These are phyloP conservation scores for Mycothermus thermophilus DNA, from an alignment of 495 filamentous ascomycete species.

Conservation along the genomic window DNA sequence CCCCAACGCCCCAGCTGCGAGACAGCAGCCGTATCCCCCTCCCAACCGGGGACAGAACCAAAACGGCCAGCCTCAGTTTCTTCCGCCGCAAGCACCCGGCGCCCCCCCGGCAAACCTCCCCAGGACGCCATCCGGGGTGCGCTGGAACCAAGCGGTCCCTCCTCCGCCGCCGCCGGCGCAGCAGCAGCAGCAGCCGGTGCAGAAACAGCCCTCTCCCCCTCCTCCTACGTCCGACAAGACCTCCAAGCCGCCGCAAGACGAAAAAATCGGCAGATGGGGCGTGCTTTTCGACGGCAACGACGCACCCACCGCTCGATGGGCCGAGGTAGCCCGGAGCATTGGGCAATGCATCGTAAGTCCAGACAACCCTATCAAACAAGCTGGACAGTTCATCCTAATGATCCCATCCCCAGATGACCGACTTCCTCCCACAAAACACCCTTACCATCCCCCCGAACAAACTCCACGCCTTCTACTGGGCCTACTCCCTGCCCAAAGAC, in stretches of 20 bases:
- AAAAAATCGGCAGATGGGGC: too few relatives aligned
- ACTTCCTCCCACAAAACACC: conserved; percentile 56
- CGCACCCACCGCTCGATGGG: conserved; percentile 51
- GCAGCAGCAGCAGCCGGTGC: not conserved
- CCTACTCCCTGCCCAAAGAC: conserved; percentile 43
- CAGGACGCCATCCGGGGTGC: not conserved
- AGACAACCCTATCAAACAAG: too few relatives aligned
- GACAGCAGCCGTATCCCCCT: too few relatives aligned
- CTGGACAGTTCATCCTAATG: not conserved
- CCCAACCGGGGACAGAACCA: too few relatives aligned
- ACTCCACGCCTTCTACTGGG: conserved; percentile 64
- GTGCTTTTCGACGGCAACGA: conserved; percentile 57
- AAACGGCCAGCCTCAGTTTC: too few relatives aligned
- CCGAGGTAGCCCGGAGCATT: conserved; percentile 60
- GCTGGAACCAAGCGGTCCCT: conserved; percentile 1
- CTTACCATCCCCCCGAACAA: conserved; percentile 74
- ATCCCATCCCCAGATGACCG: conserved; percentile 48
- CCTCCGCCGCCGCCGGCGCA: not conserved
- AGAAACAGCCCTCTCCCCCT: conserved; percentile 14
- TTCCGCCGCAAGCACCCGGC: too few relatives aligned
- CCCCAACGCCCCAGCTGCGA: too few relatives aligned
- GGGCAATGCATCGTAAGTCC: conserved; percentile 69
- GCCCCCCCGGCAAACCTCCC: conserved; percentile 1
- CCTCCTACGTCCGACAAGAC: conserved; percentile 42
- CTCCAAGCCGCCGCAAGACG: too few relatives aligned